Conservation (phyloP, 2,329 filamentous ascomycete species). For the Alternaria triticimaculans region DNA sequence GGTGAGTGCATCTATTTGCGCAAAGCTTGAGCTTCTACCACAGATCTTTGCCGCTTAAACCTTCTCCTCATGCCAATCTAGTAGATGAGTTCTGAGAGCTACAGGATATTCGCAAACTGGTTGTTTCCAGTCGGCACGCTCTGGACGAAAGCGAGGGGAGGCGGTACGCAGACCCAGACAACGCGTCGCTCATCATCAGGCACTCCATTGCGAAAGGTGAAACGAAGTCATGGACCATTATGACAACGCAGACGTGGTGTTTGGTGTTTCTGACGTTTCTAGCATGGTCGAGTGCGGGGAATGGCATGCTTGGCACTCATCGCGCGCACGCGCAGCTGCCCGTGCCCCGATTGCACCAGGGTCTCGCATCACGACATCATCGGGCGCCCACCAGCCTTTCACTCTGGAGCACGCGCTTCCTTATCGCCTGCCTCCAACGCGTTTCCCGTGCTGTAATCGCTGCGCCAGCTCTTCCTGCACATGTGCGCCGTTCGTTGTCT, state of each 20-base stretch:
- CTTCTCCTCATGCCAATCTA: neutral
- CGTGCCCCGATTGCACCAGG: neutral
- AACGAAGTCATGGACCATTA: neutral
- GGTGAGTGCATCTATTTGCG: neutral
- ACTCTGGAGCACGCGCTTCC: neutral
- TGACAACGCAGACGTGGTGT: neutral
- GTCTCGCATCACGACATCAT: constrained; percentile 8
- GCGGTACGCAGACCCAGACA: neutral
- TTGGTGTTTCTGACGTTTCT: neutral
- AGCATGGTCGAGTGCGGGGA: constrained; percentile 4
- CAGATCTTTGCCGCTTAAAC: neutral
- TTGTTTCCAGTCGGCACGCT: neutral
- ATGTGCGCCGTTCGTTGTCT: neutral
- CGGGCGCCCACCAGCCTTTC: neutral
- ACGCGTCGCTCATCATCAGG: neutral
- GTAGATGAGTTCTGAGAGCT: neutral
- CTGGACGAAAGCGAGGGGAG: neutral
- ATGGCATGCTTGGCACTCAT: neutral
- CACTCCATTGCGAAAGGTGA: neutral
- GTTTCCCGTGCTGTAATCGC: neutral
- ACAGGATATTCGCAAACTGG: neutral
- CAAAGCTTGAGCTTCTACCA: neutral
- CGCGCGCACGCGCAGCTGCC: neutral
- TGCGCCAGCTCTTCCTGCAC: neutral
- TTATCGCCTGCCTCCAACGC: neutral